Percentiles rank a stretch among this genome's conserved stretches.
phyloP scores from a whole-genome alignment of 768 basidiomycete species.

The Amanita inopinata region DNA sequence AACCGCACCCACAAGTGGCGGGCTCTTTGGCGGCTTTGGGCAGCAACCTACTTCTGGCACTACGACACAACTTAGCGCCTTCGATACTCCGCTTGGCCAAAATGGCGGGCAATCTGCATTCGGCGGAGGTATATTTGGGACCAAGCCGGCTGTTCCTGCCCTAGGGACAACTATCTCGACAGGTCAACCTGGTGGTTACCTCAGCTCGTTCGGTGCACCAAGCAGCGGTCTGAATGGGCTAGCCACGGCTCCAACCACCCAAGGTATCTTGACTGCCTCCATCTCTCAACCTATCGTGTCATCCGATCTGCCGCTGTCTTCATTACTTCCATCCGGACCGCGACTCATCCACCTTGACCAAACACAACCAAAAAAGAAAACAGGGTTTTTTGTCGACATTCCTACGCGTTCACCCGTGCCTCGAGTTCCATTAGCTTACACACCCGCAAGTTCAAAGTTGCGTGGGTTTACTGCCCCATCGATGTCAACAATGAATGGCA shows the following conservation, averaged over 20 bases:
- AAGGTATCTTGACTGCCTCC: slow-evolving; percentile 68
- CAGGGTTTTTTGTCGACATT: slow-evolving; percentile 67
- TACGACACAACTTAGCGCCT: slow-evolving; percentile 28
- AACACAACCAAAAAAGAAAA: slow-evolving; percentile 61
- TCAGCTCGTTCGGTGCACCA: slow-evolving; percentile 27
- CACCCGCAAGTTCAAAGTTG: slow-evolving; percentile 57
- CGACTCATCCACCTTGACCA: slow-evolving; percentile 52
- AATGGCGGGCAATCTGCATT: slow-evolving; percentile 29
- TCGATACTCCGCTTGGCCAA: slow-evolving; percentile 45
- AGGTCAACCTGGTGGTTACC: slow-evolving; percentile 30
- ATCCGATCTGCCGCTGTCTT: slow-evolving; percentile 62
- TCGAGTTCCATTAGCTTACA: slow-evolving; percentile 54
- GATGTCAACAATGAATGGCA: slow-evolving; percentile 25
- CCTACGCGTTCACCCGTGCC: slow-evolving; percentile 66
- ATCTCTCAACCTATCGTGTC: slow-evolving; percentile 74
- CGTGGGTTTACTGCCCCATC: slow-evolving; percentile 58
- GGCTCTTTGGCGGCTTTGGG: slow-evolving; percentile 35
- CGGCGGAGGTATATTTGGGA: slow-evolving; percentile 40
- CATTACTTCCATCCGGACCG: slow-evolving; percentile 64
- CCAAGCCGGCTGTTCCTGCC: slow-evolving; percentile 39
- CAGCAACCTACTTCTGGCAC: slow-evolving; percentile 23
- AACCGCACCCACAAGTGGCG: slow-evolving; percentile 20
- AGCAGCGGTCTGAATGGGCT: slow-evolving; percentile 30
- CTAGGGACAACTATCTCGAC: slow-evolving; percentile 35
- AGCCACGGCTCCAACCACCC: slow-evolving; percentile 31